Evolutionary conservation across 441 rosid species (phyloP).

Genomic region (Pelargonium citronellum): DNA sequence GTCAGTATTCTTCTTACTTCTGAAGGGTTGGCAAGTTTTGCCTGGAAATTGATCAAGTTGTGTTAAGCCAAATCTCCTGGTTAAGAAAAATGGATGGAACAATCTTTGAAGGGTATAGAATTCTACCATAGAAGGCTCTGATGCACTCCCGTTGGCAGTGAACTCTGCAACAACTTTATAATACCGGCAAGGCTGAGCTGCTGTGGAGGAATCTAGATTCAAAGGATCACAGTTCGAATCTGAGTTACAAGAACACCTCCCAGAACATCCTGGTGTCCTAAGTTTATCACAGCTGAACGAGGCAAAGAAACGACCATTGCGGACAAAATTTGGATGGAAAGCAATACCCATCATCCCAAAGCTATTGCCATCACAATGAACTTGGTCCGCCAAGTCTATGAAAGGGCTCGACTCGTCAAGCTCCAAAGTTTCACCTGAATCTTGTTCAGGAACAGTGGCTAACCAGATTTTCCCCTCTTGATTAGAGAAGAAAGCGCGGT

Average conservation of each 20-base stretch:
- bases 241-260: slow-evolving; percentile 51
- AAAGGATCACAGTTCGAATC: slow-evolving; percentile 49
- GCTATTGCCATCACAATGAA: slow-evolving; percentile 28
- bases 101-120: not conserved
- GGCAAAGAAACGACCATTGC: slow-evolving; percentile 28
- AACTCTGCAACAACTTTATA: slow-evolving; percentile 46
- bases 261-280: slow-evolving; percentile 36
- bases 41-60: slow-evolving; percentile 20
- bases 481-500: slow-evolving; percentile 41
- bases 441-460: slow-evolving; percentile 45
- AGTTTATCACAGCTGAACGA: slow-evolving; percentile 48
- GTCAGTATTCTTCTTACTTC: slow-evolving; percentile 60
- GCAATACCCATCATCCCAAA: slow-evolving; percentile 26
- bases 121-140: slow-evolving; percentile 33
- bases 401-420: slow-evolving; percentile 40
- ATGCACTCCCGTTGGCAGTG: slow-evolving; percentile 35
- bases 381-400: slow-evolving; percentile 45
- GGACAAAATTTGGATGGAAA: slow-evolving; percentile 17
- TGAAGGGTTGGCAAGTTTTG: slow-evolving; percentile 29
- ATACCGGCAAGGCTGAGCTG: slow-evolving; percentile 39
- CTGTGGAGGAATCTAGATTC: slow-evolving; percentile 31
- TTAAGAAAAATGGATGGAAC: not conserved
- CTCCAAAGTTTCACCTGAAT: slow-evolving; percentile 30
- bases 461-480: slow-evolving; percentile 51
- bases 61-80: not conserved